These are phyloP conservation scores for Podospora fimiseda DNA, from an alignment of 495 filamentous ascomycete genomes.

Conservation along the genomic window DNA sequence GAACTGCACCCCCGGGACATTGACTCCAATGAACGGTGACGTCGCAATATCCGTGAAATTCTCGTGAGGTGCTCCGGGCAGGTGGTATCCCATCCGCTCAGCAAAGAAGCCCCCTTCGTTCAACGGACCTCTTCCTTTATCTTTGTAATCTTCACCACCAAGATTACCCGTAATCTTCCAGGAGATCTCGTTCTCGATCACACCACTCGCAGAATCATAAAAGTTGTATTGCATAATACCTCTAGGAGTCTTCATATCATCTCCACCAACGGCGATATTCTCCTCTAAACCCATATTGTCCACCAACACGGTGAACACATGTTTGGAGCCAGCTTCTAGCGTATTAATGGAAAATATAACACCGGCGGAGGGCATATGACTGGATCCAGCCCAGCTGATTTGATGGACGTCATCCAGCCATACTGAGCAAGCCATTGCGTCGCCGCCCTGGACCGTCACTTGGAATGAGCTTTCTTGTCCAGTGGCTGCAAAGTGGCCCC, in stretches of 20 bases:
- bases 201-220: conserved; percentile 20
- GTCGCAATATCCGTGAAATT: conserved; percentile 42
- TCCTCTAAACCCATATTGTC: conserved; percentile 70
- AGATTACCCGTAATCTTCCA: conserved; percentile 81
- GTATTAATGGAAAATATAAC: conserved; percentile 51
- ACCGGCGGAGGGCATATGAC: too few relatives aligned
- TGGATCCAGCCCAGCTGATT: conserved; percentile 50
- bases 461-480: conserved; percentile 54
- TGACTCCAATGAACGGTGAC: conserved; percentile 46
- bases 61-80: conserved; percentile 51
- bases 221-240: conserved; percentile 57
- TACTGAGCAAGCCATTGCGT: conserved; percentile 49
- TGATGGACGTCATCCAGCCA: conserved; percentile 52
- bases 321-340: conserved; percentile 46
- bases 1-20: conserved; percentile 53
- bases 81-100: conserved; percentile 65
- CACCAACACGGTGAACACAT: conserved; percentile 63
- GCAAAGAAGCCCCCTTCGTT: conserved; percentile 71
- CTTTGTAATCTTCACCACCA: conserved; percentile 63
- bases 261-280: conserved; percentile 52
- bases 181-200: conserved; percentile 29
- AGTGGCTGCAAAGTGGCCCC: conserved; percentile 64
- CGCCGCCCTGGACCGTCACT: conserved; percentile 57
- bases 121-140: conserved; percentile 60
- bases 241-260: conserved; percentile 62